Evolutionary conservation across 768 basidiomycete species (phyloP).

Genomic region (Tubosaeta sp.): DNA sequence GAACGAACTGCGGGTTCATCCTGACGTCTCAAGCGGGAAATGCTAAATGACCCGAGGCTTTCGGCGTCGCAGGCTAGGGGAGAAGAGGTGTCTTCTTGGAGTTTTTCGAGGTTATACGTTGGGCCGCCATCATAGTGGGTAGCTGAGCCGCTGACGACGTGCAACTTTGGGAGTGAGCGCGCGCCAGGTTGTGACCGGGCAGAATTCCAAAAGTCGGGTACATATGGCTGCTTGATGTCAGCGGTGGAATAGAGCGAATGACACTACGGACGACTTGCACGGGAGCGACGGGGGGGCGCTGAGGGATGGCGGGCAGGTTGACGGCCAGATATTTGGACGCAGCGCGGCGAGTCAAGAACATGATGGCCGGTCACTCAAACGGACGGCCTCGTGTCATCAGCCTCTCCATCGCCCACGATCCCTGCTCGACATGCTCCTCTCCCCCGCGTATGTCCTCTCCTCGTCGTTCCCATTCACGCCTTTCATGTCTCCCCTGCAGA

Average conservation of each 20-base stretch:
- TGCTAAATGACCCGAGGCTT: conserved; percentile 30
- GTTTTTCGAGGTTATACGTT: conserved; percentile 36
- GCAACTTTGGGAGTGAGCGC: conserved; percentile 41
- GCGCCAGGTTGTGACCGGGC: conserved; percentile 33
- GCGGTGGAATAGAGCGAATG: too few relatives aligned
- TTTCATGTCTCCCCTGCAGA: conserved; percentile 44
- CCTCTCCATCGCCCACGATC: conserved; percentile 23
- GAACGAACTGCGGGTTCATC: conserved; percentile 20
- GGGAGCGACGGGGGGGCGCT: conserved; percentile 37
- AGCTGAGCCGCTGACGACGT: conserved; percentile 44
- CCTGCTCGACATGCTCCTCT: conserved; percentile 60
- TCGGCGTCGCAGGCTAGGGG: conserved; percentile 18
- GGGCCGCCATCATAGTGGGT: conserved; percentile 49
- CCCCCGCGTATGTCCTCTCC: conserved; percentile 61
- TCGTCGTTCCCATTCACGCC: conserved; percentile 14
- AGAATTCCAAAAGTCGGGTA: conserved; percentile 57
- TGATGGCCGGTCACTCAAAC: background rate
- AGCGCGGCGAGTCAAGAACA: conserved; percentile 15
- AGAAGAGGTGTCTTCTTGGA: conserved; percentile 3
- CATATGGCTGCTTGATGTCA: conserved; percentile 44
- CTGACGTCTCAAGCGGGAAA: conserved; percentile 14
- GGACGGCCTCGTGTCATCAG: conserved; percentile 53
- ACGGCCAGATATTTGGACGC: conserved; percentile 35
- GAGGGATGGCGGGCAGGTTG: conserved; percentile 53
- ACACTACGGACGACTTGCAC: conserved; percentile 56